Evolutionary conservation across 2,329 filamentous ascomycete genomes (phyloP).

Genomic region (Xylariaceae sp.): DNA sequence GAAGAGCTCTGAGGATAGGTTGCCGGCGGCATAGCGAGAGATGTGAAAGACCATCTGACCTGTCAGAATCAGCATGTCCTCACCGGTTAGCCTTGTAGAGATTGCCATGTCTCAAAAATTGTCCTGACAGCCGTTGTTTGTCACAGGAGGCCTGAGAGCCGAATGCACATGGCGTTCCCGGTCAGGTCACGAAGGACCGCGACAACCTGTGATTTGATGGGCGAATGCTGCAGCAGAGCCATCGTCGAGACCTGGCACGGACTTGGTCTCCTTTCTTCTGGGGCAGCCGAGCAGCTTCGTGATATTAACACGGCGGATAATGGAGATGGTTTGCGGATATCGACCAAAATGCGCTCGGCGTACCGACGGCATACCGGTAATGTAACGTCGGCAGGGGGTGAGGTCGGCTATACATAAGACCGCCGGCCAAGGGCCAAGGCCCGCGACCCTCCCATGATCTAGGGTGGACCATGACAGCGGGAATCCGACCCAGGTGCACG

Average conservation of each 20-base stretch:
- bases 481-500: conserved; percentile 9
- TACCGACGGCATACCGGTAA: background rate
- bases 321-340: background rate
- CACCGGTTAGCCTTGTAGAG: background rate
- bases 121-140: too few relatives aligned
- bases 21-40: background rate
- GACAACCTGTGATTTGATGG: too few relatives aligned
- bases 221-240: too few relatives aligned
- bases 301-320: background rate
- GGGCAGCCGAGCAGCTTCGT: too few relatives aligned
- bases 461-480: too few relatives aligned
- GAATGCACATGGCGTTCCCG: too few relatives aligned
- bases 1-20: background rate
- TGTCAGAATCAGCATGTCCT: background rate
- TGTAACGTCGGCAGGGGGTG: background rate
- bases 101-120: too few relatives aligned
- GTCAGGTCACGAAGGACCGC: too few relatives aligned
- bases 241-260: too few relatives aligned
- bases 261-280: too few relatives aligned
- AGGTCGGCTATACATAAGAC: background rate
- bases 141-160: too few relatives aligned
- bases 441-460: background rate
- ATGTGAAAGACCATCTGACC: background rate
- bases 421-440: background rate
- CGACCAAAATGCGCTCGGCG: background rate